Percentiles rank a stretch among this genome's conserved stretches.
Conservation (phyloP, 2,329 filamentous ascomycete genomes). For the Cladophialophora bantiana region DNA sequence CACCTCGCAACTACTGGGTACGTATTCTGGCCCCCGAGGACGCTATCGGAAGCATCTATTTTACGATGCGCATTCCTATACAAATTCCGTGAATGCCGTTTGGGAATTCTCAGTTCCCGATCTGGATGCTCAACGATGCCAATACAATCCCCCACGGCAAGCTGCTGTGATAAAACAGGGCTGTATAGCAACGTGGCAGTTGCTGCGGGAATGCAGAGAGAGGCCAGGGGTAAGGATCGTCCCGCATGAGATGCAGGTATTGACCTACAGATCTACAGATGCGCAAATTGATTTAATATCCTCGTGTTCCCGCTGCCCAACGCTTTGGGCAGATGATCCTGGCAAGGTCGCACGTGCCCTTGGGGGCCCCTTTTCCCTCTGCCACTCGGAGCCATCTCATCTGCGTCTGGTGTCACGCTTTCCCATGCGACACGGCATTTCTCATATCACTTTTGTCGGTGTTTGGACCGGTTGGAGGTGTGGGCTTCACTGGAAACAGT, state of each 20-base stretch:
- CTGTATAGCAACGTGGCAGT: not conserved
- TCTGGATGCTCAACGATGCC: not conserved
- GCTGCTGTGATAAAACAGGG: not conserved
- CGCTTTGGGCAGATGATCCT: slow-evolving; percentile 4
- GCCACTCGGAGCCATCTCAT: not conserved
- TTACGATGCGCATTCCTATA: not conserved
- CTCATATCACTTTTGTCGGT: not conserved
- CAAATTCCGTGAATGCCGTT: not conserved
- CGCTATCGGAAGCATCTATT: too few species aligned
- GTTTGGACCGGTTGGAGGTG: not conserved
- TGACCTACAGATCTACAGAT: slow-evolving; percentile 15
- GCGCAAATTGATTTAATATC: slow-evolving; percentile 14
- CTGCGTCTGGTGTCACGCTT: slow-evolving; percentile 3
- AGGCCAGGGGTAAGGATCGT: slow-evolving; percentile 7
- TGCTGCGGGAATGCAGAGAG: not conserved
- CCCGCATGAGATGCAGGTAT: not conserved
- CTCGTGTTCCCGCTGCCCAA: not conserved
- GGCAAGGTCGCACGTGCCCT: slow-evolving; percentile 14
- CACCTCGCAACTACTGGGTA: not conserved
- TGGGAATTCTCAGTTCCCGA: not conserved
- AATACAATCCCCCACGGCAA: not conserved
- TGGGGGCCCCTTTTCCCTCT: not conserved
- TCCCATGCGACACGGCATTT: not conserved
- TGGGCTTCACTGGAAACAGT: not conserved
- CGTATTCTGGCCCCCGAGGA: too few species aligned